Base-by-base conservation (phyloP, 2,329 filamentous ascomycete species). In the Capronia coronata region DNA sequence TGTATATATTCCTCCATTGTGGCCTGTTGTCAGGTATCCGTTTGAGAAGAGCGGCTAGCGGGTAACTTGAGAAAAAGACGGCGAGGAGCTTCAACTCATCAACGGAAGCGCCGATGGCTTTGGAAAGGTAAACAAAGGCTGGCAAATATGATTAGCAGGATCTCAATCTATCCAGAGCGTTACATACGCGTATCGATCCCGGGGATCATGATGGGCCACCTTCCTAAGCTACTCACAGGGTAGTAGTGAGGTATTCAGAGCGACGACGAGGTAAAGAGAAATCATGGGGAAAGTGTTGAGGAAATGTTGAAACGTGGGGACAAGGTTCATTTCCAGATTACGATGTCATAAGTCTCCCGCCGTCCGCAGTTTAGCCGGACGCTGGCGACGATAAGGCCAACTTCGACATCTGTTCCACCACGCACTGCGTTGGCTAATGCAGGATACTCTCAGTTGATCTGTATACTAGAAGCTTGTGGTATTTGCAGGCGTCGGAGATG, bases 61-160 rank as follows among this genome's bases (percentile, higher is more conserved):
- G 93, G 64, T 94, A 98, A 9, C 93, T 97, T 32, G 95, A 69
- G 41, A 98, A 75, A 67, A 97, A 94, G 5, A 87, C 88, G 65
- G 83, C 83, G 62, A 96, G 84, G 61, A 97, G 84, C 68, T 98
- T 98, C 60, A 98, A 66, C 63, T 86, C 82, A 67, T 86, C 83
- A 51, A 77, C 65, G 16, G 82, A 82, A 42, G 81, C 78, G 35
- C 82, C 83, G 23, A 82, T 72, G 19, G 74, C 66, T 51, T 68
- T 69, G 43, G 75, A 74, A 48, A 76, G 71, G 67, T 80, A 79
- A 49, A 73, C 68, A 61, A 86, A 86, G 45, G 81, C 81, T 84
- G 54, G 30, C 9, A 8, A 18, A 10, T n/a, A 3, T 11, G 14
- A 13, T 30, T 16, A 37, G 34, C 18, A 37, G 16, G 7, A 16